Conservation (phyloP, 768 basidiomycete species). For the Podaxis sp. region DNA sequence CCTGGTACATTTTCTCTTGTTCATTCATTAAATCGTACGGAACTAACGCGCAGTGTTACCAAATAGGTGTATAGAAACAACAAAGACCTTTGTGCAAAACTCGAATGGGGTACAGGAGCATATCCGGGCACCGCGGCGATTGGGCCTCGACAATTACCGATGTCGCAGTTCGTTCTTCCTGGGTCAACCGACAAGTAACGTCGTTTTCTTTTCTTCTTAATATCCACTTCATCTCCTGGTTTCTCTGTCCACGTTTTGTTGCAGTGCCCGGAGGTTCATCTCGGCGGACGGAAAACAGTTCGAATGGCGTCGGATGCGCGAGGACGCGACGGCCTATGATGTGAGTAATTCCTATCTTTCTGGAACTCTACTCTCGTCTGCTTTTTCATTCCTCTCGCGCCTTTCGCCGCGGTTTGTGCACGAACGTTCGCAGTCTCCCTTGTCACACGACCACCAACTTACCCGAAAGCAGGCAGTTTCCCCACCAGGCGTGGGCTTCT, state of each 20-base stretch:
- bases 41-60: slow-evolving; percentile 15
- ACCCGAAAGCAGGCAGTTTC: not conserved
- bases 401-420: not conserved
- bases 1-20: slow-evolving; percentile 37
- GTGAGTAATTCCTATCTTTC: slow-evolving; percentile 37
- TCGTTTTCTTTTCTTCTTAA: slow-evolving; percentile 4
- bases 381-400: not conserved
- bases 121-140: slow-evolving; percentile 56
- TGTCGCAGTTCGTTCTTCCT: slow-evolving; percentile 60
- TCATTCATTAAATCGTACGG: slow-evolving; percentile 17
- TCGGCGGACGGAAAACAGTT: slow-evolving; percentile 56
- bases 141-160: slow-evolving; percentile 53
- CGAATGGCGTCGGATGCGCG: slow-evolving; percentile 62
- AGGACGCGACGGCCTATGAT: slow-evolving; percentile 56
- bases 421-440: not conserved
- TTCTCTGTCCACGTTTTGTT: slow-evolving; percentile 16
- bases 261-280: slow-evolving; percentile 61
- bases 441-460: not conserved
- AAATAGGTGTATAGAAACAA: slow-evolving; percentile 45
- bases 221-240: slow-evolving; percentile 8
- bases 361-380: not conserved
- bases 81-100: slow-evolving; percentile 46
- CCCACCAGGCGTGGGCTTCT: slow-evolving; percentile 3
- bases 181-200: slow-evolving; percentile 52
- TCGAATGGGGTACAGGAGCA: slow-evolving; percentile 55